These are phyloP conservation scores for Alternaria longipes DNA, from an alignment of 2,329 filamentous ascomycete genomes.

Conservation along the genomic window DNA sequence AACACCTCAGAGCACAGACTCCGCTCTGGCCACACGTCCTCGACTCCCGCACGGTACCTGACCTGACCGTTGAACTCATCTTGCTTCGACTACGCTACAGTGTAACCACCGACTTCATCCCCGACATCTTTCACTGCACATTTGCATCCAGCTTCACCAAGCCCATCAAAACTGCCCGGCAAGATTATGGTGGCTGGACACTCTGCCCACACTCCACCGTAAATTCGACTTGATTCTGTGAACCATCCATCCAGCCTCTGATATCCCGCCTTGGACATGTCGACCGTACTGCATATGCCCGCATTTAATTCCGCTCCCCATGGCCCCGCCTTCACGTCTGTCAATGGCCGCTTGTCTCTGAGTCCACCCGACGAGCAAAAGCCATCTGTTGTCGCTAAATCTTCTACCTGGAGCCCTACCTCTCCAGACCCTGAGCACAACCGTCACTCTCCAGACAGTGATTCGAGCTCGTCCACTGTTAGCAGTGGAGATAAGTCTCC, in stretches of 20 bases:
- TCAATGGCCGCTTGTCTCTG: conserved; percentile 46
- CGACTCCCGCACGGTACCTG: conserved; percentile 1
- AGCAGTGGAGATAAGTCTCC: conserved; percentile 34
- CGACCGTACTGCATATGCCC: conserved; percentile 46
- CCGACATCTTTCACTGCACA: conserved; percentile 11
- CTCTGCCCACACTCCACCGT: conserved; percentile 1
- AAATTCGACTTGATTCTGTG: conserved; percentile 3
- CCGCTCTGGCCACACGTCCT: neutral
- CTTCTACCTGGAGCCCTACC: conserved; percentile 29
- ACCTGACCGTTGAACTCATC: conserved; percentile 1
- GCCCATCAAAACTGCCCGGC: neutral
- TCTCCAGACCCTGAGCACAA: conserved; percentile 29
- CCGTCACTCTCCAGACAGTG: conserved; percentile 28
- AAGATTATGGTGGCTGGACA: conserved; percentile 12
- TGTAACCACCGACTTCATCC: conserved; percentile 33
- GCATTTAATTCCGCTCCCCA: conserved; percentile 40
- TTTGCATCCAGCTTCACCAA: conserved; percentile 14
- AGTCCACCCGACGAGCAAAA: conserved; percentile 37
- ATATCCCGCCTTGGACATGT: conserved; percentile 33
- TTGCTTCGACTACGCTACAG: conserved; percentile 7
- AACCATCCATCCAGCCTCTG: neutral
- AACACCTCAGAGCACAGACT: neutral
- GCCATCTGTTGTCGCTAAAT: conserved; percentile 26
- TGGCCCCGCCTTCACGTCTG: conserved; percentile 49
- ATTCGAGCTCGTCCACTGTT: conserved; percentile 33